These are phyloP conservation scores for Phoenix roebelenii DNA, from an alignment of 176 grass and related monocot species.

Conservation along the genomic window DNA sequence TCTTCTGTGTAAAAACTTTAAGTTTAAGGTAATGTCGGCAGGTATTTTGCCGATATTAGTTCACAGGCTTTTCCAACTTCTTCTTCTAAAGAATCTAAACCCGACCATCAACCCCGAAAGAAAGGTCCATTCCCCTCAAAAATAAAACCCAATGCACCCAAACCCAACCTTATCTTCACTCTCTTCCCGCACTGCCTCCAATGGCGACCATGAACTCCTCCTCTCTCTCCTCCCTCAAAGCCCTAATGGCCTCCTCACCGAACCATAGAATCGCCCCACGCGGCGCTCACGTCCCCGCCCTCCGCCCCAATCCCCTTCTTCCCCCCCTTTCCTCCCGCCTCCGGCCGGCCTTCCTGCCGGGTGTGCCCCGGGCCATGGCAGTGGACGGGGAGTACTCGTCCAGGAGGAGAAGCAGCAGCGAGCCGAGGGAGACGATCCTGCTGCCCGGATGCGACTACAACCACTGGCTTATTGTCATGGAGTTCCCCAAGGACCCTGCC, in stretches of 20 bases:
- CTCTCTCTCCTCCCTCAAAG: constrained; percentile 29
- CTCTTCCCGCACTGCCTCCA: neutral
- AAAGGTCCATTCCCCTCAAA: too few species aligned
- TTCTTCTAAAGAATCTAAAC: too few species aligned
- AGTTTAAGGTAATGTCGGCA: too few species aligned
- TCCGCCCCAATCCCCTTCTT: neutral
- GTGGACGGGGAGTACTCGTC: constrained; percentile 4
- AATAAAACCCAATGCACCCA: neutral
- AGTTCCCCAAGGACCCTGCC: constrained; percentile 97
- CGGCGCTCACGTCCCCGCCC: neutral
- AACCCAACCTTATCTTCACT: constrained; percentile 27
- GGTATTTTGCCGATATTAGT: too few species aligned
- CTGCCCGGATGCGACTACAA: constrained; percentile 98
- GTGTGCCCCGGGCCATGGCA: neutral
- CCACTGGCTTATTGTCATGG: constrained; percentile 98
- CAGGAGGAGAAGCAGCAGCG: constrained; percentile 6
- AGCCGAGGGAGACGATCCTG: constrained; percentile 80
- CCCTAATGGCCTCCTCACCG: constrained; percentile 9
- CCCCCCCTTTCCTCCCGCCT: constrained; percentile 5
- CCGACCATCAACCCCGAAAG: too few species aligned
- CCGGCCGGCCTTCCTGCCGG: neutral
- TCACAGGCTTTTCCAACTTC: too few species aligned
- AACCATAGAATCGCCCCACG: neutral
- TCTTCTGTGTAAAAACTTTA: too few species aligned
- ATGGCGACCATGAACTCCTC: constrained; percentile 50